phyloP scores from a whole-genome alignment of 805 yeast species.

The Alloascoidea africana region DNA sequence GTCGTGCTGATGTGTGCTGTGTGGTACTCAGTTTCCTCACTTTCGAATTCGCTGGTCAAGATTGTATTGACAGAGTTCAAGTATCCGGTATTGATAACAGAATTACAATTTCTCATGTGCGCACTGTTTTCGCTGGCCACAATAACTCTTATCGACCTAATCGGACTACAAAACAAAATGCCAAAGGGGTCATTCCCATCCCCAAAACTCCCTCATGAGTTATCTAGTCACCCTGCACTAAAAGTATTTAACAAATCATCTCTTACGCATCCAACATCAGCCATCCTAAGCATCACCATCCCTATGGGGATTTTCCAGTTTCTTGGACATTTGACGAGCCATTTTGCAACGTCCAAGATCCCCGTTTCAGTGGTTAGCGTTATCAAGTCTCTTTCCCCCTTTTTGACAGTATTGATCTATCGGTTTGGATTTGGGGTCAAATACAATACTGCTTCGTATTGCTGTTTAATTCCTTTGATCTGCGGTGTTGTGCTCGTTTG shows the following conservation, averaged over 20 bases:
- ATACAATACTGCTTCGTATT: conserved; percentile 53
- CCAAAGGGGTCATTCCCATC: conserved; percentile 9
- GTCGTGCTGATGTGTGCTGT: conserved; percentile 40
- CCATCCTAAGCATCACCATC: conserved; percentile 48
- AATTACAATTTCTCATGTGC: conserved; percentile 62
- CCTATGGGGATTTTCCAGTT: conserved; percentile 96
- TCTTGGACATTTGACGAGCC: conserved; percentile 80
- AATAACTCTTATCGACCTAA: conserved; percentile 24
- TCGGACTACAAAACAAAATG: conserved; percentile 15
- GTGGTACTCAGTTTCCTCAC: conserved; percentile 75
- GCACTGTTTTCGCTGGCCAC: conserved; percentile 46
- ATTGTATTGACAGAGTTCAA: conserved; percentile 51
- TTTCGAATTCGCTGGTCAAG: conserved; percentile 73
- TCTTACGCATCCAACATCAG: conserved; percentile 26
- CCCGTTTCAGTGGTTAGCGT: conserved; percentile 96
- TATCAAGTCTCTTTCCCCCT: conserved; percentile 81
- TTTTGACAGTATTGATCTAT: conserved; percentile 74
- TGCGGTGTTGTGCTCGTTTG: conserved; percentile 67
- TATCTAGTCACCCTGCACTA: neutral
- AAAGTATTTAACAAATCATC: neutral
- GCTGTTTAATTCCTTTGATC: conserved; percentile 67
- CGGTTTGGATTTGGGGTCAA: conserved; percentile 38
- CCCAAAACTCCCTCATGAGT: conserved; percentile 11
- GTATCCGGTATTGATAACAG: conserved; percentile 82
- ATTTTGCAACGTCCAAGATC: conserved; percentile 79